These are phyloP conservation scores for Ilyonectria mors-panacis DNA, from an alignment of 2,329 filamentous ascomycete species.

Conservation along the genomic window DNA sequence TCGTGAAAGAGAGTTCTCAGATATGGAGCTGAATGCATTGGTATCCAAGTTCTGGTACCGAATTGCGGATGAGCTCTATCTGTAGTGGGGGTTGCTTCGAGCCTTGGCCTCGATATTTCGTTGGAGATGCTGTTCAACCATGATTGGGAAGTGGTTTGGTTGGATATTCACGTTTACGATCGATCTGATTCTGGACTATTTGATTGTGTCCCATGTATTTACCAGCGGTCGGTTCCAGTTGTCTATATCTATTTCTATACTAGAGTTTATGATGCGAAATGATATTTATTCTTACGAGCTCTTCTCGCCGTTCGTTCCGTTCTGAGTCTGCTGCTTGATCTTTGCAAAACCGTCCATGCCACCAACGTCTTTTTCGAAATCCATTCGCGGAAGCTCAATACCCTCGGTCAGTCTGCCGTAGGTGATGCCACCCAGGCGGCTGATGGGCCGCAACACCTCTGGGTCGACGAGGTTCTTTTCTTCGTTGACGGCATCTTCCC, in stretches of 20 bases:
- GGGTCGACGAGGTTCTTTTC: conserved; percentile 82
- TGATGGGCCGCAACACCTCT: conserved; percentile 81
- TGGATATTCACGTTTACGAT: too few species aligned
- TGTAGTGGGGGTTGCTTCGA: background rate
- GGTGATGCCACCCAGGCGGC: conserved; percentile 87
- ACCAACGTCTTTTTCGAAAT: conserved; percentile 67
- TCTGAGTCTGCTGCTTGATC: conserved; percentile 54
- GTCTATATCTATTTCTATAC: conserved; percentile 25
- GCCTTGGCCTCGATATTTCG: background rate
- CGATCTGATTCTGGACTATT: background rate
- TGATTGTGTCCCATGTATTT: background rate
- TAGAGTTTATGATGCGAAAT: background rate
- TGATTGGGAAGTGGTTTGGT: background rate
- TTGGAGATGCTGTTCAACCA: background rate
- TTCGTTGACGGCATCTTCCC: conserved; percentile 89
- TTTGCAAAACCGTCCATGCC: conserved; percentile 70
- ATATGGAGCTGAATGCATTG: background rate
- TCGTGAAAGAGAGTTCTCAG: background rate
- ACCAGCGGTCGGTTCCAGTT: background rate
- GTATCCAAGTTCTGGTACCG: background rate
- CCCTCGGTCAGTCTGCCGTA: conserved; percentile 81
- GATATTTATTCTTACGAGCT: background rate
- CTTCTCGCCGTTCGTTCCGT: conserved; percentile 19
- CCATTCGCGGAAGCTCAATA: conserved; percentile 78
- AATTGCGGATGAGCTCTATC: background rate